phyloP scores from a whole-genome alignment of 1,139 yeast genomes.

The Yamadazyma siamensis region DNA sequence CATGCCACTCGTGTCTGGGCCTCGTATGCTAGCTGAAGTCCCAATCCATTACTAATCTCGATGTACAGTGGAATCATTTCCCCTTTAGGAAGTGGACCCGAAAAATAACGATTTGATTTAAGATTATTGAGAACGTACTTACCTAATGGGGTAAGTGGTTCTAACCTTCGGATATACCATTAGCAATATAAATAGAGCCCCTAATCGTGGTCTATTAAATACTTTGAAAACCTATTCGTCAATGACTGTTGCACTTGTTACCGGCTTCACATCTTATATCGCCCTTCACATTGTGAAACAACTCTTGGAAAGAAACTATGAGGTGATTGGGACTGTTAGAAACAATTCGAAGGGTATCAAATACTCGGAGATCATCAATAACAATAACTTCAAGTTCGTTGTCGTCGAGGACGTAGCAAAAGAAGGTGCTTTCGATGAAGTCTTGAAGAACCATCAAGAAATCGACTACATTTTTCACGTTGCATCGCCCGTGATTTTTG shows the following conservation, averaged over 20 bases:
- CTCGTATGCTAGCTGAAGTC: too few species aligned
- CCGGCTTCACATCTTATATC: constrained; percentile 10
- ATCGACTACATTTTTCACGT: constrained; percentile 13
- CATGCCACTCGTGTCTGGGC: too few species aligned
- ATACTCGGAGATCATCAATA: constrained; percentile 13
- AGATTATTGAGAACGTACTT: too few species aligned
- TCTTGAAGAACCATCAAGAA: constrained; percentile 13
- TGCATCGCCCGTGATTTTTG: constrained; percentile 13
- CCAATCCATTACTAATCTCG: too few species aligned
- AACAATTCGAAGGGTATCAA: constrained; percentile 21
- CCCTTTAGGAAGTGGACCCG: too few species aligned
- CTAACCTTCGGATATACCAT: too few species aligned
- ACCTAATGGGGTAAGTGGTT: too few species aligned
- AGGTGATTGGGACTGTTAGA: constrained; percentile 28
- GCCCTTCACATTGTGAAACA: constrained; percentile 29
- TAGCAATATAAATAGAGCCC: too few species aligned
- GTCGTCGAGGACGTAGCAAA: constrained; percentile 17
- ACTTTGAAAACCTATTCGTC: too few species aligned
- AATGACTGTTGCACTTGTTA: constrained; percentile 6
- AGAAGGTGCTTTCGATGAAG: constrained; percentile 13
- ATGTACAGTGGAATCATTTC: too few species aligned
- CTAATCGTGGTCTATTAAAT: too few species aligned
- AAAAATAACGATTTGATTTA: too few species aligned
- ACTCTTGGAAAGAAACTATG: constrained; percentile 19
- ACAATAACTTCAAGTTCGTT: constrained; percentile 19